Conservation (phyloP, 805 yeast genomes). For the Saccharomycopsis guyanensis region DNA sequence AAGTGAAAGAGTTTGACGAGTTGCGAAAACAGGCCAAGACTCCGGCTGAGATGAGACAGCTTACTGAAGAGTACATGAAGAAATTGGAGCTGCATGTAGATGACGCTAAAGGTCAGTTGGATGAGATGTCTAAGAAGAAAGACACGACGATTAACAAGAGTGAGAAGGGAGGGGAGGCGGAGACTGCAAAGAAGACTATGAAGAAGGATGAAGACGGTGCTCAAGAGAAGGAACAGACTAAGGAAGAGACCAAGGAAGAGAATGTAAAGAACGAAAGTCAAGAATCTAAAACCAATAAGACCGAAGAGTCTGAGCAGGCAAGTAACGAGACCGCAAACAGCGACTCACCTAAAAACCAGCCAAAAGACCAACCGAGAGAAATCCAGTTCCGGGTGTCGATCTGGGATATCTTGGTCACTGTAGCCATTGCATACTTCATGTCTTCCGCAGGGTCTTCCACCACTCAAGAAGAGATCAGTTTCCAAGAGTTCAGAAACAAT, state of each 20-base stretch:
- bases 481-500: slow-evolving; percentile 81
- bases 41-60: neutral
- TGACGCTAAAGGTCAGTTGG: neutral
- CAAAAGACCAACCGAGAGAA: slow-evolving; percentile 9
- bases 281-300: neutral
- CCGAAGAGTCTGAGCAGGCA: neutral
- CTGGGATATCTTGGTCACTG: slow-evolving; percentile 13
- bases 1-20: neutral
- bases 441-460: neutral
- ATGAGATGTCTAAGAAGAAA: neutral
- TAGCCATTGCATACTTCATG: slow-evolving; percentile 4
- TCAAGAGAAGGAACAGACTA: slow-evolving; percentile 5
- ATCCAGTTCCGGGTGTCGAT: slow-evolving; percentile 14
- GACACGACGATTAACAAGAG: neutral
- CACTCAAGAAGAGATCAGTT: slow-evolving; percentile 57
- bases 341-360: neutral
- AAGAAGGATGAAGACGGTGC: neutral
- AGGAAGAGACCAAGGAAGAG: slow-evolving; percentile 9
- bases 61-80: neutral
- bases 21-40: neutral
- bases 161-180: neutral
- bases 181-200: neutral
- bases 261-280: slow-evolving; percentile 1
- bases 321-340: slow-evolving; percentile 1
- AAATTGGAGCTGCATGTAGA: neutral